Conservation (phyloP, 176 grass and related monocot species). For the Saccharum officinarum region DNA sequence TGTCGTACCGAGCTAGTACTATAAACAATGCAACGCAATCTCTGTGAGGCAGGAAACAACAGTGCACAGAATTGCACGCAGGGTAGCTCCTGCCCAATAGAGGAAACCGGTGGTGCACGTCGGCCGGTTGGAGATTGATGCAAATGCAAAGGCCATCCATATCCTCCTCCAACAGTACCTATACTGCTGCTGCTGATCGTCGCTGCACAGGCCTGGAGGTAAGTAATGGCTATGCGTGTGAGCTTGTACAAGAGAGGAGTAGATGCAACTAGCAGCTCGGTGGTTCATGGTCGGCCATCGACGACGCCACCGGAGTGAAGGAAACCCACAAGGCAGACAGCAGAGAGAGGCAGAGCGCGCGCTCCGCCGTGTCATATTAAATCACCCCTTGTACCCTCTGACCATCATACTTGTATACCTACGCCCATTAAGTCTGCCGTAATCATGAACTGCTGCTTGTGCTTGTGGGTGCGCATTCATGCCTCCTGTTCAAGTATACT, state of each 20-base stretch:
- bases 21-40: background rate
- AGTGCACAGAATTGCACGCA: constrained; percentile 41
- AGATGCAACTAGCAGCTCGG: constrained; percentile 9
- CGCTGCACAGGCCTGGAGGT: constrained; percentile 9
- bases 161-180: constrained; percentile 2
- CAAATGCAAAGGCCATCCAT: background rate
- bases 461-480: constrained; percentile 71
- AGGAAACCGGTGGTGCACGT: constrained; percentile 36
- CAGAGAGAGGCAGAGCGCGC: background rate
- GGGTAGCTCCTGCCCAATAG: constrained; percentile 22
- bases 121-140: constrained; percentile 2
- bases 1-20: too few species aligned
- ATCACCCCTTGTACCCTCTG: constrained; percentile 47
- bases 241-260: constrained; percentile 23
- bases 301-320: background rate
- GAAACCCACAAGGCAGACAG: constrained; percentile 43
- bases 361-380: constrained; percentile 35
- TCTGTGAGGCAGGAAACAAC: constrained; percentile 25
- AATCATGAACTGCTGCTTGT: constrained; percentile 62
- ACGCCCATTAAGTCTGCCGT: constrained; percentile 64
- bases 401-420: constrained; percentile 63
- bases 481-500: background rate
- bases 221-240: constrained; percentile 34
- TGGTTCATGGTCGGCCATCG: constrained; percentile 22
- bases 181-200: background rate